phyloP scores from a whole-genome alignment of 495 filamentous ascomycete genomes.

The Oidiodendron maius region DNA sequence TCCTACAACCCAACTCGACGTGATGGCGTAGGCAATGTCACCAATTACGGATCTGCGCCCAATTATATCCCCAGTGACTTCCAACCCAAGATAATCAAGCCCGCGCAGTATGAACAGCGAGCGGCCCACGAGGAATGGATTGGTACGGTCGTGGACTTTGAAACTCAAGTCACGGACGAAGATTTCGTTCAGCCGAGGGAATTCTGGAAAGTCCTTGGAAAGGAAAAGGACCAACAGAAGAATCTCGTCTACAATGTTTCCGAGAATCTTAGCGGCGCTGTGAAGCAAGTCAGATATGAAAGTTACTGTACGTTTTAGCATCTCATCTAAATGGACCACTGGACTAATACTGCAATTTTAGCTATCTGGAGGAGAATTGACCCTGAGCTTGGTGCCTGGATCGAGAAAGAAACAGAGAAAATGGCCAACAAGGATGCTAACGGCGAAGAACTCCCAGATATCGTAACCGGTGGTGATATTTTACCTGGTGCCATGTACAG shows the following conservation, averaged over 20 bases:
- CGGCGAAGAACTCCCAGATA: background rate
- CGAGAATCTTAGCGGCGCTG: slow-evolving; percentile 23
- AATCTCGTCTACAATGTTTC: slow-evolving; percentile 31
- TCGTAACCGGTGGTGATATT: background rate
- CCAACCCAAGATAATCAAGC: slow-evolving; percentile 4
- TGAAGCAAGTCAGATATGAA: background rate
- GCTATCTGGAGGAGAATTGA: slow-evolving; percentile 14
- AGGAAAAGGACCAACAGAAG: slow-evolving; percentile 30
- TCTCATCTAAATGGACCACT: background rate
- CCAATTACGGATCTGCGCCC: slow-evolving; percentile 39
- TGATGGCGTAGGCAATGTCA: slow-evolving; percentile 33
- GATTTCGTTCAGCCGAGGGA: slow-evolving; percentile 35
- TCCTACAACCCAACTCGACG: slow-evolving; percentile 40
- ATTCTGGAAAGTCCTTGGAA: slow-evolving; percentile 32
- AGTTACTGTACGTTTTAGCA: background rate
- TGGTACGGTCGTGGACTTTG: slow-evolving; percentile 19
- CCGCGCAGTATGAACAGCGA: slow-evolving; percentile 21
- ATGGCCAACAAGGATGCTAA: background rate
- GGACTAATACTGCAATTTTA: slow-evolving; percentile 38
- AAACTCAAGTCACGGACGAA: slow-evolving; percentile 30
- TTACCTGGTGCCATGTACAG: background rate
- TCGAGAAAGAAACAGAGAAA: background rate
- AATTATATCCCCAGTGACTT: slow-evolving; percentile 38
- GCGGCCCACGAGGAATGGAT: slow-evolving; percentile 24
- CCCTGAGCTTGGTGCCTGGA: background rate